Base-by-base conservation (phyloP, 202 grass and related monocot genomes). In the Zizania palustris region DNA sequence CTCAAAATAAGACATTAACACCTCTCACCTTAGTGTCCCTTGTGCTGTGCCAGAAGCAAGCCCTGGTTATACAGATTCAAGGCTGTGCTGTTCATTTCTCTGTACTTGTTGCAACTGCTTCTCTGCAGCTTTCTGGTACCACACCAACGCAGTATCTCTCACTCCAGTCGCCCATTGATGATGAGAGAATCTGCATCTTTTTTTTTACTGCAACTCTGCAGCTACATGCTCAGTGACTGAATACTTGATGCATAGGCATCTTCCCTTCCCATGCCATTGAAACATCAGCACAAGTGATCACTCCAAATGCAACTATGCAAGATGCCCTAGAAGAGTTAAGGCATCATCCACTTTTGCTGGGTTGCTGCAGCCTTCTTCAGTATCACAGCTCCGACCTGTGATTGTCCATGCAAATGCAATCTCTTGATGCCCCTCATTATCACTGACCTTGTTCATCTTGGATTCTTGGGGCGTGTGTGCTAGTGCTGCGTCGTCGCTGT, bases 1-100 rank as follows among this genome's bases (percentile, higher is more conserved):
- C 83, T 51, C 20, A 76, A 76, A 67, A 69, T 55, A 80, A 39
- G 65, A n/a, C 41, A 45, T 74, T 76, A 46, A 49, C 9, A 9
- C 41, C 22, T 56, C 36, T 9, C 59, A 28, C 21, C 45, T 62
- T 18, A 10, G 39, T 58, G 39, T 6, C 3, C 44, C 8, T 22
- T 15, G 20, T 70, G 20, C 37, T 83, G 33, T 69, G 34, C 9
- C 35, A 53, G 49, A 55, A 9, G 51, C 51, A 4, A 36, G 9
- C 37, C 53, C 37, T 11, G 36, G 5, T 41, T 42, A 14, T 63
- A 11, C 61, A 38, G 4, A 36, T 59, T 50, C 42, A 14, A 51
- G n/a, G 60, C 18, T 54, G 13, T 51, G 42, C n/a, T 35, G 28
- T 64, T 49, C 38, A 53, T 69, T 13, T 28, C 18, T 43, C 15